A percentile compares a stretch with the other conserved stretches of the same genome.
These are phyloP conservation scores for Kwoniella shivajii DNA, from an alignment of 1,284 basidiomycete genomes.

Conservation along the genomic window DNA sequence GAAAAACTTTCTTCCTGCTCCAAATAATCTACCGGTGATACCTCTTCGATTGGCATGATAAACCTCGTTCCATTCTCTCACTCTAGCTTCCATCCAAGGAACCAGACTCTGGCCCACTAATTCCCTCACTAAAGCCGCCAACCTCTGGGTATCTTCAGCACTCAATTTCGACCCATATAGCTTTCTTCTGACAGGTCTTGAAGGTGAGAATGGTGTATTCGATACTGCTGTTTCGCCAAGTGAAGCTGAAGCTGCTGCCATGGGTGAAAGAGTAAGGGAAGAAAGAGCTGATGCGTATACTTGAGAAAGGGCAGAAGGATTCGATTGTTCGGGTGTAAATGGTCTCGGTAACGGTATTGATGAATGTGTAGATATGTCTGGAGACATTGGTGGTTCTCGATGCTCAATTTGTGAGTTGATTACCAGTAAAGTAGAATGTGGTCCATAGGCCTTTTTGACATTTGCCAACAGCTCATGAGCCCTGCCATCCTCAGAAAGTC, in stretches of 20 bases:
- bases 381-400: slow-evolving; percentile 20
- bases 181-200: slow-evolving; percentile 26
- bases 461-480: slow-evolving; percentile 44
- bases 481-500: slow-evolving; percentile 14
- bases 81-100: slow-evolving; percentile 95
- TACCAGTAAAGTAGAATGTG: slow-evolving; percentile 52
- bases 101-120: slow-evolving; percentile 87
- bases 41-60: slow-evolving; percentile 81
- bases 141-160: slow-evolving; percentile 76
- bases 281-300: slow-evolving; percentile 48
- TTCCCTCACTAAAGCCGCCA: slow-evolving; percentile 82
- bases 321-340: slow-evolving; percentile 30
- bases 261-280: slow-evolving; percentile 43
- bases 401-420: slow-evolving; percentile 45
- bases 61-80: slow-evolving; percentile 92
- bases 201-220: slow-evolving; percentile 19
- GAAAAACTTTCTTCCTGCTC: slow-evolving; percentile 61
- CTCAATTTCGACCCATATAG: slow-evolving; percentile 58
- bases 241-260: slow-evolving; percentile 27
- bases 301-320: slow-evolving; percentile 40
- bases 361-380: slow-evolving; percentile 34
- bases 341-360: slow-evolving; percentile 36
- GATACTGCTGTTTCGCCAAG: slow-evolving; percentile 16
- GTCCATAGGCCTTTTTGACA: slow-evolving; percentile 52
- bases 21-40: slow-evolving; percentile 87